Conservation (phyloP, 78 protist species). For the Monocercomonoides exilis region DNA sequence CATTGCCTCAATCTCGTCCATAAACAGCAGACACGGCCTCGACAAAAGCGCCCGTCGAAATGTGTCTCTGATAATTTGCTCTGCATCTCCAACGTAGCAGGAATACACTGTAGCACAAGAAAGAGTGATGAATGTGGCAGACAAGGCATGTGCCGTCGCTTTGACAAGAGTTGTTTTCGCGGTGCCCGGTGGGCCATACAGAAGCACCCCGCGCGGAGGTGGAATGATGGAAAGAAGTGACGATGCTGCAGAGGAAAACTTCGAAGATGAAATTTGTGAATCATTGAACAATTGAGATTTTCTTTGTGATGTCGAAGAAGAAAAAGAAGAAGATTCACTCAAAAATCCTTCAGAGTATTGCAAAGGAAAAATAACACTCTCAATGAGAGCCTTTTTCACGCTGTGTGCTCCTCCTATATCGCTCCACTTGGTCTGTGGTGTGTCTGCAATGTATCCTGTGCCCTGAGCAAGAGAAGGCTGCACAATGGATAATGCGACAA, state of each 20-base stretch:
- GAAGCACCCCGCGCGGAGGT: slow-evolving; percentile 48
- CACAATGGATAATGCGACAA: background rate
- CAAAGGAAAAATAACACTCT: background rate
- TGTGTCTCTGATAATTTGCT: slow-evolving; percentile 35
- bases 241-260: background rate
- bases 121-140: slow-evolving; percentile 45
- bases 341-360: background rate
- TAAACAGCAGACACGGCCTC: slow-evolving; percentile 71
- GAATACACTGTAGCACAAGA: slow-evolving; percentile 66
- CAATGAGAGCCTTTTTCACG: slow-evolving; percentile 9
- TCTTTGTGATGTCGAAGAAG: background rate
- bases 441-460: background rate
- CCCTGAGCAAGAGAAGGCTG: background rate
- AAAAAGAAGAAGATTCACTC: background rate
- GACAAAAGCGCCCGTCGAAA: slow-evolving; percentile 20
- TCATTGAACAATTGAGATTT: background rate
- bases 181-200: slow-evolving; percentile 83
- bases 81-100: slow-evolving; percentile 72
- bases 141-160: slow-evolving; percentile 52
- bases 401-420: slow-evolving; percentile 68
- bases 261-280: background rate
- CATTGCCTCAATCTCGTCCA: slow-evolving; percentile 84
- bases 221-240: background rate
- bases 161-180: slow-evolving; percentile 71
- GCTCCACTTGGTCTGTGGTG: slow-evolving; percentile 26